phyloP scores from a whole-genome alignment of 805 yeast species.

The Wickerhamiella qilinensis region DNA sequence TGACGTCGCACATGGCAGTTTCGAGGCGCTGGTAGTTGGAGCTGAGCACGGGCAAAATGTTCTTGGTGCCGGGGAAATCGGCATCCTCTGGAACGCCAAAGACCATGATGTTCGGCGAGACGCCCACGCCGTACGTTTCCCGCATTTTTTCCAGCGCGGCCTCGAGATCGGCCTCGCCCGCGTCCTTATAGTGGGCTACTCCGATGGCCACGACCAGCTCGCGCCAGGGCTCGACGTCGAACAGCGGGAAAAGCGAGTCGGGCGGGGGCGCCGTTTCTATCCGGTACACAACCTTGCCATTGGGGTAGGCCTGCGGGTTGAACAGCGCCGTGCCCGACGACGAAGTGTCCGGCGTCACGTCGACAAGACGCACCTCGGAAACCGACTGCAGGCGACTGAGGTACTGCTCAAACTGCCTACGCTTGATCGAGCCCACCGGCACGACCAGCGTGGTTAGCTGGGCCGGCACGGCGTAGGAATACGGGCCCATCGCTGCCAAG shows the following conservation, averaged over 20 bases:
- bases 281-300: constrained; percentile 53
- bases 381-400: constrained; percentile 30
- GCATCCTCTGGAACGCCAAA: constrained; percentile 25
- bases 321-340: constrained; percentile 26
- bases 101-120: constrained; percentile 24
- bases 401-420: constrained; percentile 28
- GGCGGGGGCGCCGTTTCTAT: constrained; percentile 32
- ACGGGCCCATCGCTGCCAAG: constrained; percentile 16
- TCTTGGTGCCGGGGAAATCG: constrained; percentile 4
- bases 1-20: constrained; percentile 57
- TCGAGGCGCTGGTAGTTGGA: constrained; percentile 30
- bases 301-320: constrained; percentile 75
- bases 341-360: constrained; percentile 42
- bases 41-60: constrained; percentile 14
- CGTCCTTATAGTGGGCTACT: constrained; percentile 21
- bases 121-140: not conserved
- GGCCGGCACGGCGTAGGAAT: constrained; percentile 43
- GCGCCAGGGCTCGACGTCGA: constrained; percentile 81
- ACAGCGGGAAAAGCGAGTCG: constrained; percentile 47
- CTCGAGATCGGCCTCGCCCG: constrained; percentile 14
- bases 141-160: constrained; percentile 15
- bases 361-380: constrained; percentile 55
- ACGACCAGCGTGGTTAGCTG: constrained; percentile 35
- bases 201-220: constrained; percentile 45
- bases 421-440: constrained; percentile 40